Evolutionary conservation across 371 early-diverging fungal species (phyloP), one percentile per base, ranked within the genome.

Genomic region (Coemansia linderi): DNA sequence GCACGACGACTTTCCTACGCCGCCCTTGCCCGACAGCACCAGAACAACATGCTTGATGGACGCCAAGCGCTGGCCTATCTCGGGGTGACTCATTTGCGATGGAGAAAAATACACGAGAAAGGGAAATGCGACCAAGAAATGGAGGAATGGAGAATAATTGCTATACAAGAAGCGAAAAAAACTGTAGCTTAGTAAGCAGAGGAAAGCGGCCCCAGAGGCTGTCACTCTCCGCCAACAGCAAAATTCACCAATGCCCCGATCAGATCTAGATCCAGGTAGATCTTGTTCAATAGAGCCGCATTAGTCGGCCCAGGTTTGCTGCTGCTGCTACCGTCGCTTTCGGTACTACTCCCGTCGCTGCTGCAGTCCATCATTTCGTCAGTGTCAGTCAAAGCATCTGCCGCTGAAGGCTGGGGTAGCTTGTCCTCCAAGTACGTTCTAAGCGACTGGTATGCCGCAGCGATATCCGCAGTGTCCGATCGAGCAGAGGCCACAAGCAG

Each of bases 11-110:
- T 98, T 98, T 52, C 99, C 99, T 2, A 99, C 99, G 40, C 99
- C 99, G 44, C 99, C 99, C 83, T 99, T 99, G 46, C 99, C 99
- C 4, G 96, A 95, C 54, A 99, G 89, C 6, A 99, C 90, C 19
- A 99, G 85, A 40, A 97, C 48, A 15, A 83, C 75, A 43, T 83
- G 83, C 71, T 82, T 83, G 54, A 83, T 71, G 5, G 70, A 59
- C 15, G 69, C 58, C n/a, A 83, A 69, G n/a, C 82, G 71, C 22
- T 73, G 69, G 37, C 69, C 70, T 5, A 81, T 69, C 13, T 66
- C 66, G 3, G 74, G 39, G 50, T 75, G 57, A 39, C 81, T 79
- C 80, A 80, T 80, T 59, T 56, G 39, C 43, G 19, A 7, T 38
- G 37, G 36, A 24, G n/a, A 9, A 17, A 33, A 15, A 17, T 1